Base-by-base conservation (phyloP, 2,329 filamentous ascomycete species). In the Penicillium crustosum region DNA sequence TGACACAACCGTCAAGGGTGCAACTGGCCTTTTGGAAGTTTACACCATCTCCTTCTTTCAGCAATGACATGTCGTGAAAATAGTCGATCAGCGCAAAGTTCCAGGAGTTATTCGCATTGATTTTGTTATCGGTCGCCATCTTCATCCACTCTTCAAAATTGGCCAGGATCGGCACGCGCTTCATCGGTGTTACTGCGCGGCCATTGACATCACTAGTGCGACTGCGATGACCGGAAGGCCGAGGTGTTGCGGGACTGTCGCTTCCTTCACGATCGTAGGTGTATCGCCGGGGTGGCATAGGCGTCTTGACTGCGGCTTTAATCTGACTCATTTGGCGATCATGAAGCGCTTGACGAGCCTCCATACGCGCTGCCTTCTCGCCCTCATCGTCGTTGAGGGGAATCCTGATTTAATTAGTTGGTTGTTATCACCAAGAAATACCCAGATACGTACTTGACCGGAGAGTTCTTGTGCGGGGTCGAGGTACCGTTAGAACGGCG, bases 101-200 rank as follows among this genome's bases (percentile, higher is more conserved):
- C 94, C 94, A 99, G 31, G 93, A 97, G 76, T 99, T 99, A 59
- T 89, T 87, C 49, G 94, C 93, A 73, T 97, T 99, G 82, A 99
- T 99, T 77, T 94, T 94, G 79, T 99, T 99, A 79, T 99, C 94
- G 17, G 94, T 97, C 2, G 94, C 94, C 92, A 99, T 96, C 82
- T 97, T 99, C 92, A 99, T 97, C 94, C 93, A 97, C 74, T 99
- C 94, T 75, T 99, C 94, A 69, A 97, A 99, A 77, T 99, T 99
- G 70, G 94, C 94, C 54, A 99, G 81, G 67, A 99, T 89, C 1
- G 94, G 94, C 29, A 96, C 91, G 60, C 93, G 89, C 82, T 96
- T 96, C 89, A 96, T 93, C 53, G 93, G 94, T 59, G 94, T 97
- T 53, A 96, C 89, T 38, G 89, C 90, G 33, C 86, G 45, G 90